Evolutionary conservation across 2,329 filamentous ascomycete species (phyloP).

Genomic region (Juglanconis oblonga): DNA sequence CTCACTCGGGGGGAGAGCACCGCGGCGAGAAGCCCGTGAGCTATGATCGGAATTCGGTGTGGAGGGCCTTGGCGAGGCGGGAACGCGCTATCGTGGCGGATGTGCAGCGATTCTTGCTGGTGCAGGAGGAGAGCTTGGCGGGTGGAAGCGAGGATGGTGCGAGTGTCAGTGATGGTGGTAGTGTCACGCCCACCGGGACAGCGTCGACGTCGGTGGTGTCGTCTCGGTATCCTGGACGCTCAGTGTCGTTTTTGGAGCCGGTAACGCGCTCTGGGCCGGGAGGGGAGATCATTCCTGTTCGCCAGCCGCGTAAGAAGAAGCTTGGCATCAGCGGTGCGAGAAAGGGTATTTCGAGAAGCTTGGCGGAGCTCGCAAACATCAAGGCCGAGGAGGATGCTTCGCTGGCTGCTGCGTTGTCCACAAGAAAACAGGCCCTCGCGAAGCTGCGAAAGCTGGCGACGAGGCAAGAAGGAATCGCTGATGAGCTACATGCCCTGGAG

Average conservation of each 20-base stretch:
- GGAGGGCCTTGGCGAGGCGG: slow-evolving; percentile 44
- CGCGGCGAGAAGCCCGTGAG: slow-evolving; percentile 17
- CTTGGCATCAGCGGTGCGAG: slow-evolving; percentile 60
- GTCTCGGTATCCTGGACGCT: slow-evolving; percentile 24
- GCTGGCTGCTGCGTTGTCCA: slow-evolving; percentile 53
- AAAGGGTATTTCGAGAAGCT: slow-evolving; percentile 60
- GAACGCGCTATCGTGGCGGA: slow-evolving; percentile 45
- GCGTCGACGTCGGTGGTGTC: slow-evolving; percentile 36
- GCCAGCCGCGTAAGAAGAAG: slow-evolving; percentile 52
- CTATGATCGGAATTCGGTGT: slow-evolving; percentile 40
- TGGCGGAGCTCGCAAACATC: slow-evolving; percentile 61
- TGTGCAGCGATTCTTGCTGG: slow-evolving; percentile 46
- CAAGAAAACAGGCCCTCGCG: slow-evolving; percentile 55
- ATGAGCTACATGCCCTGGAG: slow-evolving; percentile 53
- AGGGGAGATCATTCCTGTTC: slow-evolving; percentile 57
- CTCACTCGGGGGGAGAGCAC: slow-evolving; percentile 11
- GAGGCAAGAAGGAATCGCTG: slow-evolving; percentile 46
- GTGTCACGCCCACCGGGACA: slow-evolving; percentile 38
- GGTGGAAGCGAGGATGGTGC: slow-evolving; percentile 28
- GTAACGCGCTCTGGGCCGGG: slow-evolving; percentile 35
- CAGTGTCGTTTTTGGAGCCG: slow-evolving; percentile 41
- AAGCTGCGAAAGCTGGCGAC: slow-evolving; percentile 53
- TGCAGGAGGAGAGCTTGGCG: slow-evolving; percentile 44
- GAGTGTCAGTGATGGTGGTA: slow-evolving; percentile 37
- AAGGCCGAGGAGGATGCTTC: slow-evolving; percentile 67